Conservation (phyloP, 257 asterid species). For the Solanum infundibuliforme region DNA sequence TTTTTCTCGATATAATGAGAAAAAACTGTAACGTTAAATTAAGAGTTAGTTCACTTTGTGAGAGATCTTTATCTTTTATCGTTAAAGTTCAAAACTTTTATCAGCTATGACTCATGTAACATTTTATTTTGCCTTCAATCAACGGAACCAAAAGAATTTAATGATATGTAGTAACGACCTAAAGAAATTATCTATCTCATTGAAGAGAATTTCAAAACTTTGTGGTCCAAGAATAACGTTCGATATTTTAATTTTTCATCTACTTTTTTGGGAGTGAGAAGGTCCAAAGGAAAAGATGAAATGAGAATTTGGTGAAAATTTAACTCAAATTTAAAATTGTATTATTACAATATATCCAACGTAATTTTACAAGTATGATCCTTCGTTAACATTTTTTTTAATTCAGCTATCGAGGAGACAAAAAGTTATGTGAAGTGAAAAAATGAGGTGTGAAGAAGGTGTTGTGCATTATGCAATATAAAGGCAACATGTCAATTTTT, state of each 20-base stretch:
- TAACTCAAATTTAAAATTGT: background rate
- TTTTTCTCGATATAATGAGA: background rate
- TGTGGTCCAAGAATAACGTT: background rate
- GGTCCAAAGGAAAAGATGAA: background rate
- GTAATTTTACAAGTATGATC: no score
- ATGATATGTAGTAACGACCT: background rate
- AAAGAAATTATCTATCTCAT: background rate
- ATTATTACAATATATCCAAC: rapidly evolving
- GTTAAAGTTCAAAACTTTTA: background rate
- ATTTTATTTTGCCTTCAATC: background rate
- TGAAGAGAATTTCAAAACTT: background rate
- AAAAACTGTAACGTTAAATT: rapidly evolving
- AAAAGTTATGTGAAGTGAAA: no score
- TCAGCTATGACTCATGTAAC: background rate
- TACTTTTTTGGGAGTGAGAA: background rate
- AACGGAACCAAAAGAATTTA: background rate
- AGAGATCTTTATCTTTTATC: background rate
- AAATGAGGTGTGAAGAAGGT: background rate
- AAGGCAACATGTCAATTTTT: background rate
- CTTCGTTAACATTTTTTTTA: background rate
- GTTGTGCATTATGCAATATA: background rate
- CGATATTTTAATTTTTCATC: background rate
- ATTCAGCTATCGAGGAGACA: background rate
- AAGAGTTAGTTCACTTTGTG: background rate
- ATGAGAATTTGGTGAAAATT: background rate